Percentiles rank a stretch among this genome's conserved stretches.
Conservation (phyloP, 352 stramenopile species). For the Phytophthora tubulina region DNA sequence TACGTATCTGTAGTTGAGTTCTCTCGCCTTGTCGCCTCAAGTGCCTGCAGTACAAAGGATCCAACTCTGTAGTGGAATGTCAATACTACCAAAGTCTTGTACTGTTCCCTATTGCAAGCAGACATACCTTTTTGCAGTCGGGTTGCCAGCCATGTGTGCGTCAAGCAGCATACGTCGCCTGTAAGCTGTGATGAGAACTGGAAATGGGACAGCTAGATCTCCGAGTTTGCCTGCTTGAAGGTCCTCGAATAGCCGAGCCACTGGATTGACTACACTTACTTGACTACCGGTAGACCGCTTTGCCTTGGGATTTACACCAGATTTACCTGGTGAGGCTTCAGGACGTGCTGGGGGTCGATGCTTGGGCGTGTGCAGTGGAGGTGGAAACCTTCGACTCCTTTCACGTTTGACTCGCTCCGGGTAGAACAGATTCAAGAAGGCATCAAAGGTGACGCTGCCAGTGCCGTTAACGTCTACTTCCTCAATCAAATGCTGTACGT, state of each 20-base stretch:
- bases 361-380: conserved; percentile 61
- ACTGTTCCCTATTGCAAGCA: neutral
- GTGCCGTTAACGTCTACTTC: conserved; percentile 72
- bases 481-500: conserved; percentile 81
- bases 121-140: conserved; percentile 51
- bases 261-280: conserved; percentile 50
- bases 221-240: conserved; percentile 82
- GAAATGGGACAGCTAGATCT: conserved; percentile 78
- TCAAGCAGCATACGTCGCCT: conserved; percentile 83
- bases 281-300: conserved; percentile 1
- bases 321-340: conserved; percentile 3
- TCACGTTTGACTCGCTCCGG: conserved; percentile 60
- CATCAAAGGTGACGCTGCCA: conserved; percentile 76
- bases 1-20: conserved; percentile 14
- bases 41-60: conserved; percentile 62
- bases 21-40: conserved; percentile 55
- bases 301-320: conserved; percentile 19
- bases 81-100: neutral
- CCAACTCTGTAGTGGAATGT: conserved; percentile 27
- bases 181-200: conserved; percentile 84
- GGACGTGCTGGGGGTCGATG: conserved; percentile 21
- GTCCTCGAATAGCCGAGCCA: conserved; percentile 83
- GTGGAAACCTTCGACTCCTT: conserved; percentile 22
- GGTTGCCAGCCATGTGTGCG: conserved; percentile 82
- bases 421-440: conserved; percentile 80